Evolutionary conservation across 225 moss, liverwort and hornwort genomes (phyloP).

Genomic region (Pseudisothecium myosuroides): DNA sequence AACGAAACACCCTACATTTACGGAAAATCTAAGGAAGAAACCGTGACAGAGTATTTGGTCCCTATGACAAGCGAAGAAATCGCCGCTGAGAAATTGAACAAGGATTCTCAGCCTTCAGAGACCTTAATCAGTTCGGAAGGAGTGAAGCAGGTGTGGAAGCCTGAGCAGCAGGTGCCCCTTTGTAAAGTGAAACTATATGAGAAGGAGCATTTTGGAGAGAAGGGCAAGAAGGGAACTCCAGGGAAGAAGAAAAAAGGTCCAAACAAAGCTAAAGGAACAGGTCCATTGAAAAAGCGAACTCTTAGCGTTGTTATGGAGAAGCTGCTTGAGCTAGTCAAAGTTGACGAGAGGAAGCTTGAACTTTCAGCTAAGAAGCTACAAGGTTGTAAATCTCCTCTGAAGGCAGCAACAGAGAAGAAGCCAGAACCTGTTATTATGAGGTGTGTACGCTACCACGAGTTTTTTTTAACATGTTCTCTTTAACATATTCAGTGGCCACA

Average conservation of each 20-base stretch:
- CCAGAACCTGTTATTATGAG: constrained; percentile 14
- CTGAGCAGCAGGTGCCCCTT: constrained; percentile 47
- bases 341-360: constrained; percentile 33
- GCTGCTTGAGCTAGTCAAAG: constrained; percentile 17
- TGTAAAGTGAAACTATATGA: constrained; percentile 43
- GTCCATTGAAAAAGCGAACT: constrained; percentile 1
- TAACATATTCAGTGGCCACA: not conserved
- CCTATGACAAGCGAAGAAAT: constrained; percentile 38
- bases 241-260: constrained; percentile 27
- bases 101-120: constrained; percentile 25
- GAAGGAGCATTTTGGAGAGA: constrained; percentile 31
- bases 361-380: constrained; percentile 28
- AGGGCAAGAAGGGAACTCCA: constrained; percentile 11
- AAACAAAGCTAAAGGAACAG: constrained; percentile 13
- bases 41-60: constrained; percentile 30
- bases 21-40: constrained; percentile 23
- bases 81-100: constrained; percentile 34
- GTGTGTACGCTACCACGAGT: not conserved
- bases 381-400: constrained; percentile 16
- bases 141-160: constrained; percentile 49
- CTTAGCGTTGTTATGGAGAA: constrained; percentile 17
- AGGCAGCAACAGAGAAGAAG: constrained; percentile 17
- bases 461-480: not conserved
- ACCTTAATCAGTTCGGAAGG: constrained; percentile 20
- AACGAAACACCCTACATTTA: constrained; percentile 17